Conservation (phyloP, 1,139 yeast species). For the Meyerozyma athensensis region DNA sequence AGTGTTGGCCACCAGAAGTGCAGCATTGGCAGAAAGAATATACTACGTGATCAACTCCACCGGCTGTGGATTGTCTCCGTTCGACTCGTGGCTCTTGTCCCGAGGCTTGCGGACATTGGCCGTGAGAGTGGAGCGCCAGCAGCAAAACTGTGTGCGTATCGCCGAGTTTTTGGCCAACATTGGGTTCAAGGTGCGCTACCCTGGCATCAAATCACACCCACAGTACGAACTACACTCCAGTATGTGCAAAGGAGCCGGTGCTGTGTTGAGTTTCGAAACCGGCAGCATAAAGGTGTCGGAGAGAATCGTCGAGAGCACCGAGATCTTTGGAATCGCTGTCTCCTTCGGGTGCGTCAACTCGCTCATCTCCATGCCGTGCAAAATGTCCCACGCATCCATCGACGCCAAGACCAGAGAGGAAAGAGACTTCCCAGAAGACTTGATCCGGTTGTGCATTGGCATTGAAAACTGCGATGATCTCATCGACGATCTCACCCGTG, state of each 20-base stretch:
- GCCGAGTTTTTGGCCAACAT: slow-evolving; percentile 66
- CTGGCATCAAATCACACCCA: slow-evolving; percentile 79
- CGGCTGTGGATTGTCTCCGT: slow-evolving; percentile 88
- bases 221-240: slow-evolving; percentile 74
- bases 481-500: slow-evolving; percentile 68
- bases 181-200: slow-evolving; percentile 71
- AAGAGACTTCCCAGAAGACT: slow-evolving; percentile 87
- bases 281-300: slow-evolving; percentile 67
- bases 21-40: slow-evolving; percentile 60
- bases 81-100: slow-evolving; percentile 82
- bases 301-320: slow-evolving; percentile 68
- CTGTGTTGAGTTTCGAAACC: slow-evolving; percentile 84
- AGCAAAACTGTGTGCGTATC: slow-evolving; percentile 65
- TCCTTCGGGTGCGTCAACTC: slow-evolving; percentile 94
- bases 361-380: slow-evolving; percentile 85
- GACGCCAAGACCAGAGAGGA: slow-evolving; percentile 83
- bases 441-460: slow-evolving; percentile 84
- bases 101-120: slow-evolving; percentile 86
- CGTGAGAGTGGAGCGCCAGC: slow-evolving; percentile 82
- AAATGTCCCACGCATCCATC: slow-evolving; percentile 95
- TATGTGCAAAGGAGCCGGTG: slow-evolving; percentile 83
- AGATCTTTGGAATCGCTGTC: slow-evolving; percentile 83
- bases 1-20: slow-evolving; percentile 64
- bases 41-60: slow-evolving; percentile 81
- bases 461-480: slow-evolving; percentile 66